Percentiles rank a stretch among this genome's conserved stretches.
Evolutionary conservation across 2,329 filamentous ascomycete species (phyloP).

Genomic region (Daldinia eschscholtzii): DNA sequence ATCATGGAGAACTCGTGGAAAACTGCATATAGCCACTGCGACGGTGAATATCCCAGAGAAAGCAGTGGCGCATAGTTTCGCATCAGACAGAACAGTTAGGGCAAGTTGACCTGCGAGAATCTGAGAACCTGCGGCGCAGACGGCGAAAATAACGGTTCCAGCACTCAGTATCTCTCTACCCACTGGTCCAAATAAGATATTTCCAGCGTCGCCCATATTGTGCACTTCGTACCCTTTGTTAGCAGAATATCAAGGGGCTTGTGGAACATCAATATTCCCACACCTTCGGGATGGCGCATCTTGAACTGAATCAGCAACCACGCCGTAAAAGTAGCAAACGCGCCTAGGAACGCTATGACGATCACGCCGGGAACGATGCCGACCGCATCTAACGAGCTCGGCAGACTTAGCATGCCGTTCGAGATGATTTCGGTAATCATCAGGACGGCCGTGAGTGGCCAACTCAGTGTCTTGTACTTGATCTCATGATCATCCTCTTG

Average conservation of each 20-base stretch:
- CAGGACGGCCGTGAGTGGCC: conserved; percentile 64
- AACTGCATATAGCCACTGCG: conserved; percentile 60
- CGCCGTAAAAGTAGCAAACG: conserved; percentile 64
- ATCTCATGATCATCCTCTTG: conserved; percentile 55
- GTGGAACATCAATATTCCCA: conserved; percentile 35
- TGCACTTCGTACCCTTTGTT: conserved; percentile 58
- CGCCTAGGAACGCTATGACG: conserved; percentile 63
- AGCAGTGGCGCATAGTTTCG: conserved; percentile 62
- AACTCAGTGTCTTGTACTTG: conserved; percentile 66
- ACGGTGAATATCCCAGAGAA: conserved; percentile 65
- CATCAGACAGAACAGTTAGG: conserved; percentile 59
- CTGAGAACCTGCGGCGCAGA: conserved; percentile 64
- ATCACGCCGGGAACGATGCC: conserved; percentile 66
- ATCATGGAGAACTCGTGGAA: conserved; percentile 64
- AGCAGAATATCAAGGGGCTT: conserved; percentile 13
- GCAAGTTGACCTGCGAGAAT: conserved; percentile 65
- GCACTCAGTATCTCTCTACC: conserved; percentile 63
- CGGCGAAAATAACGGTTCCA: conserved; percentile 65
- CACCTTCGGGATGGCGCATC: conserved; percentile 63
- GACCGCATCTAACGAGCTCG: conserved; percentile 64
- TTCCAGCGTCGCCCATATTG: conserved; percentile 68
- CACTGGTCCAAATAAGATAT: conserved; percentile 64
- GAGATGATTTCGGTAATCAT: conserved; percentile 70
- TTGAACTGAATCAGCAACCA: conserved; percentile 66
- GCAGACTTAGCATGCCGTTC: conserved; percentile 67